Evolutionary conservation across 345 rosid species (phyloP).

Genomic region (Hibiscus trionum): DNA sequence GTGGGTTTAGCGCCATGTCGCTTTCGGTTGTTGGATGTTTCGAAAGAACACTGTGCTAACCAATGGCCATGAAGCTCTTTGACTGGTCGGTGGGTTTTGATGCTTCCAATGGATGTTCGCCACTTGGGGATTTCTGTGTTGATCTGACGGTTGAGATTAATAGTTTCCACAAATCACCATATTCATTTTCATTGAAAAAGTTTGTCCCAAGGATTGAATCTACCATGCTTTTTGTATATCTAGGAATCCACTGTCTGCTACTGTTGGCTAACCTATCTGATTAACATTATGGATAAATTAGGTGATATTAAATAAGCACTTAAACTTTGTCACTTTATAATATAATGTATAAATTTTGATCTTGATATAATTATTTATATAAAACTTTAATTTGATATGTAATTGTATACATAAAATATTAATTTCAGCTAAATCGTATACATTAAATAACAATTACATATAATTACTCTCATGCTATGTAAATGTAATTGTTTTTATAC

Average conservation of each 20-base stretch:
- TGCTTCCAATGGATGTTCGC: conserved; percentile 3
- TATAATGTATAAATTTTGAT: too few species aligned
- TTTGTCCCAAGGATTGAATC: neutral
- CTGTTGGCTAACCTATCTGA: neutral
- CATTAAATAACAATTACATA: too few species aligned
- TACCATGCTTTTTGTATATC: neutral
- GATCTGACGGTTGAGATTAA: neutral
- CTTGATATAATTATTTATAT: too few species aligned
- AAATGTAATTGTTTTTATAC: too few species aligned
- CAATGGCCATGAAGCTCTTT: conserved; percentile 15
- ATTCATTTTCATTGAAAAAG: neutral
- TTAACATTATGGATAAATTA: neutral
- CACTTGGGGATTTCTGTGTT: neutral
- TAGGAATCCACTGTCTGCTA: neutral
- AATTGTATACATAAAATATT: too few species aligned
- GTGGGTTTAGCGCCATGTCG: conserved; percentile 9
- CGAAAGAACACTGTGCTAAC: conserved; percentile 1
- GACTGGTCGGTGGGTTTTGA: conserved; percentile 21
- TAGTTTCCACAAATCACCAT: neutral
- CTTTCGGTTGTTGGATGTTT: conserved; percentile 19
- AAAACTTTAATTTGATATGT: too few species aligned
- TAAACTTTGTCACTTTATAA: too few species aligned
- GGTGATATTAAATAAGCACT: neutral
- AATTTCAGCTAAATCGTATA: too few species aligned
- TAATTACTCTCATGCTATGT: too few species aligned